phyloP scores from a whole-genome alignment of 441 rosid genomes.

The Populus trichocarpa region DNA sequence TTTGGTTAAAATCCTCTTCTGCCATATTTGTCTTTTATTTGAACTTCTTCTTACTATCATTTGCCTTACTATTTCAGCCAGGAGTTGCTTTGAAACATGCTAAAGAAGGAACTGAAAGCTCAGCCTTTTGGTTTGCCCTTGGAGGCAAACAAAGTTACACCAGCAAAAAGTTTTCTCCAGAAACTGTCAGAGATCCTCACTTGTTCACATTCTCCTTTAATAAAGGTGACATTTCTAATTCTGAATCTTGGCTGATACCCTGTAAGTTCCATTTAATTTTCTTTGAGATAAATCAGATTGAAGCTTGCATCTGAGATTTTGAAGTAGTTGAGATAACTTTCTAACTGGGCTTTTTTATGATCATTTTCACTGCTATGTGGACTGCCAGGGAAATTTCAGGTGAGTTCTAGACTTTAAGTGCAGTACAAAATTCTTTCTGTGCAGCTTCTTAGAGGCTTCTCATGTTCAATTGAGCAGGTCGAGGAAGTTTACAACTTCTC shows the following conservation, averaged over 20 bases:
- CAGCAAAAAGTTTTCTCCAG: slow-evolving; percentile 59
- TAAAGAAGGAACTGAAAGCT: slow-evolving; percentile 99
- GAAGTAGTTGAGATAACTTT: slow-evolving; percentile 24
- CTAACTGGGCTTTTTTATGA: slow-evolving; percentile 44
- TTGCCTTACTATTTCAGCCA: slow-evolving; percentile 51
- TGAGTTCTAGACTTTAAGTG: slow-evolving; percentile 36
- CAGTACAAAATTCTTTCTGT: slow-evolving; percentile 12
- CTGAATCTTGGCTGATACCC: background rate
- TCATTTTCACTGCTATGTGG: slow-evolving; percentile 41
- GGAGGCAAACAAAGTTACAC: slow-evolving; percentile 94
- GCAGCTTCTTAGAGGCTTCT: slow-evolving; percentile 17
- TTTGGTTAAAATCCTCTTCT: too few species aligned
- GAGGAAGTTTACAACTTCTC: slow-evolving; percentile 88
- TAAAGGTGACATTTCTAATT: slow-evolving; percentile 51
- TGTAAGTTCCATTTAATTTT: background rate
- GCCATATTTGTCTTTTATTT: background rate
- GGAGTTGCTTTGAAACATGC: slow-evolving; percentile 85
- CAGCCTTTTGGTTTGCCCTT: slow-evolving; percentile 92
- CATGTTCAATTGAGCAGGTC: slow-evolving; percentile 44
- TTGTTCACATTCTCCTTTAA: slow-evolving; percentile 65
- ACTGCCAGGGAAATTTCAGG: slow-evolving; percentile 89
- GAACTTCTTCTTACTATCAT: slow-evolving; percentile 4
- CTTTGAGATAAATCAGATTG: background rate
- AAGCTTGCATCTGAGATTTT: slow-evolving; percentile 10
- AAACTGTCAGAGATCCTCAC: slow-evolving; percentile 80